Conservation (phyloP, 139 green algal species). For the Chlamydomonas eustigma region DNA sequence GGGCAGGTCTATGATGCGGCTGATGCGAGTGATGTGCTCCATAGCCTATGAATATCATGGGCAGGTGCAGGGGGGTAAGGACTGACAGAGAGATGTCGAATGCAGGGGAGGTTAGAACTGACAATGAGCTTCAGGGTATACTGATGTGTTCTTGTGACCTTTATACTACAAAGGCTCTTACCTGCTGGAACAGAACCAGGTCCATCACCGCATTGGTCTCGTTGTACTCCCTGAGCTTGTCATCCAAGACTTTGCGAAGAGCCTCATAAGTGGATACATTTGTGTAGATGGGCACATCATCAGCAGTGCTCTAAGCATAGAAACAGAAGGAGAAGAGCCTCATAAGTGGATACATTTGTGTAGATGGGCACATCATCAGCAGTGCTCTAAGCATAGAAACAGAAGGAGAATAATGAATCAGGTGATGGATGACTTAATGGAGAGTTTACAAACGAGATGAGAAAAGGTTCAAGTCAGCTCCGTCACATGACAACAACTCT, state of each 20-base stretch:
- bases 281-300: slow-evolving; percentile 35
- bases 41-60: slow-evolving; percentile 68
- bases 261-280: slow-evolving; percentile 40
- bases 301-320: slow-evolving; percentile 1
- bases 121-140: not conserved
- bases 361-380: slow-evolving; percentile 29
- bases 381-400: slow-evolving; percentile 10
- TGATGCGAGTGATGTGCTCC: slow-evolving; percentile 78
- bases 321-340: slow-evolving; percentile 30
- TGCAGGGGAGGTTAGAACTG: not conserved
- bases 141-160: no score
- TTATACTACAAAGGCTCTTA: not conserved
- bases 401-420: no score
- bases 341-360: slow-evolving; percentile 41
- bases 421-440: no score
- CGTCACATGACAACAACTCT: no score
- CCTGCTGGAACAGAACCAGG: slow-evolving; percentile 77
- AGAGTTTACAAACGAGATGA: no score
- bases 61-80: no score
- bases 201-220: slow-evolving; percentile 80
- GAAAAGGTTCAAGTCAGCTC: no score
- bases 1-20: slow-evolving; percentile 74
- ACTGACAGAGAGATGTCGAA: no score
- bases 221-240: slow-evolving; percentile 86
- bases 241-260: slow-evolving; percentile 69